These are phyloP conservation scores for Oehlia diaphana DNA, from an alignment of 192 early-diverging fungal genomes.

Conservation along the genomic window DNA sequence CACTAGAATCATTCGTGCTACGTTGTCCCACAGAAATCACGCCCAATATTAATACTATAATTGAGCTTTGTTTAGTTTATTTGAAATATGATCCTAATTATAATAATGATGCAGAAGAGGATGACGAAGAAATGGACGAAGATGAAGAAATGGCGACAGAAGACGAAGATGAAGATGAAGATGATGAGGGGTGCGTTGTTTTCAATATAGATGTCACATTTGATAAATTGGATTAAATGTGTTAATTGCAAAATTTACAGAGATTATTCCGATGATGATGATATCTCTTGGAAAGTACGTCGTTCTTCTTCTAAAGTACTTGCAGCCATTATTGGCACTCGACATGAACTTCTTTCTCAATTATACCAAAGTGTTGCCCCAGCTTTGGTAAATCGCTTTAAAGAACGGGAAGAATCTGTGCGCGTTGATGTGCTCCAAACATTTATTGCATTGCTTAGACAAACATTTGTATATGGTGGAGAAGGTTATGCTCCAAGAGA, in stretches of 20 bases:
- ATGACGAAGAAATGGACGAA: constrained; percentile 62
- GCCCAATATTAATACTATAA: constrained; percentile 59
- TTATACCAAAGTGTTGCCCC: constrained; percentile 72
- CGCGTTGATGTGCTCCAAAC: constrained; percentile 76
- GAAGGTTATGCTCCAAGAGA: constrained; percentile 44
- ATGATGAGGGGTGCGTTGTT: constrained; percentile 59
- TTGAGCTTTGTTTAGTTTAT: constrained; percentile 60
- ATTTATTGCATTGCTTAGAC: constrained; percentile 64
- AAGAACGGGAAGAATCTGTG: constrained; percentile 86
- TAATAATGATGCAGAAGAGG: constrained; percentile 70
- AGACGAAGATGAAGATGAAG: constrained; percentile 67
- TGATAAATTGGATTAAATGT: constrained; percentile 5
- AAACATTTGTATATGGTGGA: constrained; percentile 52
- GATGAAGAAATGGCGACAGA: constrained; percentile 62
- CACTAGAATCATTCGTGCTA: constrained; percentile 75
- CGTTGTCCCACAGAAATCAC: constrained; percentile 77
- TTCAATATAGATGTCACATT: background rate
- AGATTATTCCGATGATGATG: constrained; percentile 88
- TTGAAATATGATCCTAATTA: constrained; percentile 88
- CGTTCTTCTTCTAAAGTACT: constrained; percentile 76
- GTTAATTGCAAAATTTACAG: constrained; percentile 29
- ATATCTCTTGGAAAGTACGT: constrained; percentile 91
- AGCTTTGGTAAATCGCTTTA: constrained; percentile 72
- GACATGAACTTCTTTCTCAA: constrained; percentile 62
- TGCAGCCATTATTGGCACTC: constrained; percentile 66